Evolutionary conservation across 2,329 filamentous ascomycete species (phyloP), one percentile per base, ranked within the genome.

Genomic region (Claviceps sp.): DNA sequence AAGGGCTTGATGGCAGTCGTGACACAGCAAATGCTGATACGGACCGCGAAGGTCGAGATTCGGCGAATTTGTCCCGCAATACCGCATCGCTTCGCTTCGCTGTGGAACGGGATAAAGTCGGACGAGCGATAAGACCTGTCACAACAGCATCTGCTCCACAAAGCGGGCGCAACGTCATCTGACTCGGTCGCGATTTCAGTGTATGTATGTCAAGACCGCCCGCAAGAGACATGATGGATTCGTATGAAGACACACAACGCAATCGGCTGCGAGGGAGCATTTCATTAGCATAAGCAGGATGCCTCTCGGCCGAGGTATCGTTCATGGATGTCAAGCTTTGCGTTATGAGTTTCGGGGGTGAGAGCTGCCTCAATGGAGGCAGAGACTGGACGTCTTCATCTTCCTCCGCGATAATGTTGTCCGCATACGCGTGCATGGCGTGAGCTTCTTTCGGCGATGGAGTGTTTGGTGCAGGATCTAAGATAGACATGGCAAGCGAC

Each of bases 201-300:
- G 86, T 89, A 64, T 95, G 89, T 48, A 95, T 94, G 63, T 96
- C 91, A 65, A 95, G 84, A 2, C 89, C 89, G 4, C 89, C 89
- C 0, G 84, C 81, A 1, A 95, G 77, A 0, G 90, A 96, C 58
- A 96, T 78, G 55, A 96, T 83, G 17, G 88, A 95, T 64, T 96
- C 90, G 59, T 95, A 89, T 1, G 90, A 95, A 2, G 81, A 64
- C 2, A 81, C 76, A 37, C 85, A 82, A 42, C 80, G 85, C 4
- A 90, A 67, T 2, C 68, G 66, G 50, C 69, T 71, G 52, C 65
- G 66, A 58, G 70, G 68, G 58, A 61, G 65, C 56, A 56, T 65
- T 50, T 67, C 68, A 46, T 65, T 66, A 56, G 61, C 61, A 50
- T 59, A 67, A 43, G 64, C 61, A 3, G 63, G 64, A 10, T 62